Evolutionary conservation across 257 asterid species (phyloP).

Genomic region (Nicotiana paniculata): DNA sequence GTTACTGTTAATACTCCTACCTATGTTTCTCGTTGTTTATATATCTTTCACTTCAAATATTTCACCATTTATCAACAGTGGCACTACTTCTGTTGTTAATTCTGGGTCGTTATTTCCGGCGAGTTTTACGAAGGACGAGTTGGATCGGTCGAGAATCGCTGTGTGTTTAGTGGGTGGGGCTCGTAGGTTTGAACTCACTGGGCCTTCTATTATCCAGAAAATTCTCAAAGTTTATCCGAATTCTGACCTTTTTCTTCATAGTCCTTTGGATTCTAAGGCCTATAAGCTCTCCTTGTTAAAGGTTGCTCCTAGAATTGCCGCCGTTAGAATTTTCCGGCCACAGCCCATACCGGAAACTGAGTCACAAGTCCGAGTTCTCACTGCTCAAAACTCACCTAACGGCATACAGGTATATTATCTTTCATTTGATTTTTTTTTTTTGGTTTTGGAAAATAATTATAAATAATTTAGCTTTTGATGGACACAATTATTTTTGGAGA

Average conservation of each 20-base stretch:
- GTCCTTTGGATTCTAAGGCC: slow-evolving; percentile 69
- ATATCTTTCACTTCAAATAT: neutral
- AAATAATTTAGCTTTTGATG: neutral
- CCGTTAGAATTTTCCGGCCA: slow-evolving; percentile 62
- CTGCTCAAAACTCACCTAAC: slow-evolving; percentile 73
- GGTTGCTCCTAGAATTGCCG: slow-evolving; percentile 70
- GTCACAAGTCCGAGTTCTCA: slow-evolving; percentile 56
- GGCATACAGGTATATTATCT: slow-evolving; percentile 69
- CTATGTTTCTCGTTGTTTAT: neutral
- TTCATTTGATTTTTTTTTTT: neutral
- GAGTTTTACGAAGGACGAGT: neutral
- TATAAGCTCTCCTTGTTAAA: slow-evolving; percentile 60
- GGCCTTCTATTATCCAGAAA: slow-evolving; percentile 74
- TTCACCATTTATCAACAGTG: no score
- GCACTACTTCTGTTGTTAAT: no score
- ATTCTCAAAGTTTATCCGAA: slow-evolving; percentile 53
- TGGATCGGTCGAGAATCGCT: slow-evolving; percentile 56
- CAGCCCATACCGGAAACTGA: slow-evolving; percentile 50
- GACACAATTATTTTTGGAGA: neutral
- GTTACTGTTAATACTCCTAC: neutral
- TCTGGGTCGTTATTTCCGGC: neutral
- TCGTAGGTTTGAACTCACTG: slow-evolving; percentile 88
- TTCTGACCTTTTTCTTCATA: slow-evolving; percentile 75
- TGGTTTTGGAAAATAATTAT: neutral
- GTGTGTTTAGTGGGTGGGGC: slow-evolving; percentile 99